Evolutionary conservation across 2,329 filamentous ascomycete genomes (phyloP).

Genomic region (Cercospora brassicicola): DNA sequence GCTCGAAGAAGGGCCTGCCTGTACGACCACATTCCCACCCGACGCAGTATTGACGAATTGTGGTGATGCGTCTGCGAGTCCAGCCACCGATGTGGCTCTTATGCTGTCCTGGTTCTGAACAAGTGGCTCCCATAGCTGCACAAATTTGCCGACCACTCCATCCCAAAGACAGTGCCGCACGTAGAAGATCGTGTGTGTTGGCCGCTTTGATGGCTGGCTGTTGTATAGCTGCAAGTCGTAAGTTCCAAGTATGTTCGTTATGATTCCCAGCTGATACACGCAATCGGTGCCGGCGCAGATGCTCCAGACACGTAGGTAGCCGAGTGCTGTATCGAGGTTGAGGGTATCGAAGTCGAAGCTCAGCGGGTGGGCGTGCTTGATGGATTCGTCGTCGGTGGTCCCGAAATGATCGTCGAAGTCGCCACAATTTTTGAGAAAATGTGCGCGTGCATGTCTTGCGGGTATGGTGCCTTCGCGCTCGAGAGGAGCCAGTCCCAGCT

Average conservation of each 20-base stretch:
- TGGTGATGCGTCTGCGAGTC: neutral
- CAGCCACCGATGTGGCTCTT: neutral
- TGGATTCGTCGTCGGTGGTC: neutral
- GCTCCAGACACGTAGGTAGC: neutral
- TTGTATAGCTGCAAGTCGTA: neutral
- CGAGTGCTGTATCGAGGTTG: neutral
- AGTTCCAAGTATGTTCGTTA: neutral
- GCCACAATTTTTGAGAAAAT: neutral
- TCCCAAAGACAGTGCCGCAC: neutral
- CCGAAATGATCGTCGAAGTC: neutral
- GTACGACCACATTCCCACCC: too few species aligned
- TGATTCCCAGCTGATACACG: neutral
- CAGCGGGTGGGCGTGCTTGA: neutral
- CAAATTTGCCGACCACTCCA: neutral
- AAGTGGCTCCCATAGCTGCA: neutral
- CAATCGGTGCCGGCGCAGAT: neutral
- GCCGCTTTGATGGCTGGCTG: neutral
- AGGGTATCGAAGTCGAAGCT: neutral
- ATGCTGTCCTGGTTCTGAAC: neutral
- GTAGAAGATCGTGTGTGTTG: neutral
- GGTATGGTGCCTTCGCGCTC: neutral
- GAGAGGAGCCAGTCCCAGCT: neutral
- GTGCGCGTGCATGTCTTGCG: neutral
- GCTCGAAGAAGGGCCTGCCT: too few species aligned
- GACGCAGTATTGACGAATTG: neutral